Conservation (phyloP, 768 basidiomycete species). For the Boletus tomentosulus region DNA sequence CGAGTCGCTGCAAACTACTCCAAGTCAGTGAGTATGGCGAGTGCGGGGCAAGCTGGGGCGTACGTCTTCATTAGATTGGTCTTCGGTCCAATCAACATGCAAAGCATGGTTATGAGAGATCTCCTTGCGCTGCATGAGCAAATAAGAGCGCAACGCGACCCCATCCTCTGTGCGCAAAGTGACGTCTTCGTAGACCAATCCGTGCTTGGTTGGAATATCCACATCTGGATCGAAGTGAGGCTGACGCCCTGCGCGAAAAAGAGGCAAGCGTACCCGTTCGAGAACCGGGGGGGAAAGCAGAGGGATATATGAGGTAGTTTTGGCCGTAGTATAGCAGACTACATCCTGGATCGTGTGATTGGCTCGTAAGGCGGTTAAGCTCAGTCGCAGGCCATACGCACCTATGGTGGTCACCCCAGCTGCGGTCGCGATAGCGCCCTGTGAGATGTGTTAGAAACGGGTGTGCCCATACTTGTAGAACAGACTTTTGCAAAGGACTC, state of each 20-base stretch:
- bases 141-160: constrained; percentile 68
- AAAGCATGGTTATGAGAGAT: constrained; percentile 34
- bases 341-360: constrained; percentile 40
- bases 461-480: neutral
- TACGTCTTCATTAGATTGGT: constrained; percentile 58
- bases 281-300: constrained; percentile 76
- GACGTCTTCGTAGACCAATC: constrained; percentile 72
- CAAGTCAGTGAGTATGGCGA: neutral
- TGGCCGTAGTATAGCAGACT: constrained; percentile 84
- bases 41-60: constrained; percentile 7
- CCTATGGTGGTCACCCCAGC: constrained; percentile 56
- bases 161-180: constrained; percentile 69
- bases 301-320: constrained; percentile 86
- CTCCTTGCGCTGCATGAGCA: constrained; percentile 63
- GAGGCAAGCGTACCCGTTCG: constrained; percentile 54
- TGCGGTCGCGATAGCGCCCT: constrained; percentile 55
- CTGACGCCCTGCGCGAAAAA: neutral
- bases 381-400: constrained; percentile 19
- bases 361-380: neutral
- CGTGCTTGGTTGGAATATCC: constrained; percentile 61
- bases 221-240: constrained; percentile 48
- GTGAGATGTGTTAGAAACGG: neutral
- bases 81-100: constrained; percentile 34
- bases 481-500: constrained; percentile 44
- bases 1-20: constrained; percentile 44